Conservation (phyloP, 305 asterid species). For the Fraxinus dipetala region DNA sequence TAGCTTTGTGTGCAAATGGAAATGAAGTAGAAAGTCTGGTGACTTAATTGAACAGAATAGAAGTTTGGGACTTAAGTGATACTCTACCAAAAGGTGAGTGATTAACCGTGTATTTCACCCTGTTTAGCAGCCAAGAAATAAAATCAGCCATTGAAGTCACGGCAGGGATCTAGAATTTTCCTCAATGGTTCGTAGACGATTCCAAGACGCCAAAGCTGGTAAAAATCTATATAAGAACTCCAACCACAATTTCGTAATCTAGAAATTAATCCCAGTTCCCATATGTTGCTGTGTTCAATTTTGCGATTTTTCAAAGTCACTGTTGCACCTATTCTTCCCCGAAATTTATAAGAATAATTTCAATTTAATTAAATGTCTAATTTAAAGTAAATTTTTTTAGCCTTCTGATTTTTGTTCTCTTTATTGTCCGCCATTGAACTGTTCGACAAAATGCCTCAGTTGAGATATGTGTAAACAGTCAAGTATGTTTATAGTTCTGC, state of each 20-base stretch:
- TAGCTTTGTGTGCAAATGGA: neutral
- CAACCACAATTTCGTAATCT: neutral
- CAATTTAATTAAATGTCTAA: neutral
- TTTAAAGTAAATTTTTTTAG: neutral
- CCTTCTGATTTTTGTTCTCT: neutral
- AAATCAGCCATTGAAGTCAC: neutral
- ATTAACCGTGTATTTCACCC: neutral
- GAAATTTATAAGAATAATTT: neutral
- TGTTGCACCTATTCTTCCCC: neutral
- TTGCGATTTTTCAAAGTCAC: neutral
- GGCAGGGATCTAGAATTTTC: neutral
- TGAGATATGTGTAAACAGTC: neutral
- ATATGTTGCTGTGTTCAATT: neutral
- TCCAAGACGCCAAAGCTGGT: constrained; percentile 28
- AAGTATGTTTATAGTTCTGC: neutral
- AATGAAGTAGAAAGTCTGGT: neutral
- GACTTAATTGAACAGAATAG: neutral
- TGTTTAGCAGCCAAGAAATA: neutral
- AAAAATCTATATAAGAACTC: neutral
- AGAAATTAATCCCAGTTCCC: neutral
- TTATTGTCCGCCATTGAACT: neutral
- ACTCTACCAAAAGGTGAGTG: neutral
- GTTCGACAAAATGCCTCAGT: constrained; percentile 16
- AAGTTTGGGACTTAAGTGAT: too few species aligned
- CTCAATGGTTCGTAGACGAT: constrained; percentile 20